Percentiles rank a stretch among this genome's conserved stretches.
These are phyloP conservation scores for Secale cereale DNA, from an alignment of 176 grass and related monocot genomes.

Conservation along the genomic window DNA sequence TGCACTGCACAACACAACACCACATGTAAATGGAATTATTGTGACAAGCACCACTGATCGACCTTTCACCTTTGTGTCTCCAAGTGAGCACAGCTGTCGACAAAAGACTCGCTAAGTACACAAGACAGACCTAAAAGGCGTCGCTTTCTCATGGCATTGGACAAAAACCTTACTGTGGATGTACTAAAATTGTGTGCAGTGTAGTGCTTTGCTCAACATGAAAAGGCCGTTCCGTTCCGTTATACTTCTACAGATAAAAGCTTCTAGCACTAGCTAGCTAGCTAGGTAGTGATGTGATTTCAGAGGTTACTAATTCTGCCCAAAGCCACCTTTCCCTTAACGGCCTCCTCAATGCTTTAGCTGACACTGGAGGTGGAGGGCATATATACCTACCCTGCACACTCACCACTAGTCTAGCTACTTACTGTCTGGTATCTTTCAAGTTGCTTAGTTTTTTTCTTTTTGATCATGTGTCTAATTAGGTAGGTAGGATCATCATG, in stretches of 20 bases:
- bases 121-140: constrained; percentile 22
- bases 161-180: background rate
- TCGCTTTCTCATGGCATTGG: constrained; percentile 4
- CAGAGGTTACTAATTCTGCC: constrained; percentile 17
- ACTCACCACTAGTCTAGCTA: background rate
- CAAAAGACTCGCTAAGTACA: constrained; percentile 10
- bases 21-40: constrained; percentile 23
- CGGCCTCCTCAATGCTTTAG: constrained; percentile 20
- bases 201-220: constrained; percentile 6
- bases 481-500: background rate
- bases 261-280: background rate
- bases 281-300: background rate
- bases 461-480: background rate
- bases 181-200: background rate
- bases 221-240: constrained; percentile 11
- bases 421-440: constrained; percentile 1
- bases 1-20: background rate
- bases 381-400: background rate
- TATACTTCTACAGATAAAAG: background rate
- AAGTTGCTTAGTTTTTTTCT: background rate
- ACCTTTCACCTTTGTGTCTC: background rate
- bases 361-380: background rate
- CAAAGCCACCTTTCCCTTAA: constrained; percentile 20
- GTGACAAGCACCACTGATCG: constrained; percentile 1
- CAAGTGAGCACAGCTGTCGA: constrained; percentile 17